phyloP scores from a whole-genome alignment of 2,329 filamentous ascomycete genomes.

The Escovopsis sp. region DNA sequence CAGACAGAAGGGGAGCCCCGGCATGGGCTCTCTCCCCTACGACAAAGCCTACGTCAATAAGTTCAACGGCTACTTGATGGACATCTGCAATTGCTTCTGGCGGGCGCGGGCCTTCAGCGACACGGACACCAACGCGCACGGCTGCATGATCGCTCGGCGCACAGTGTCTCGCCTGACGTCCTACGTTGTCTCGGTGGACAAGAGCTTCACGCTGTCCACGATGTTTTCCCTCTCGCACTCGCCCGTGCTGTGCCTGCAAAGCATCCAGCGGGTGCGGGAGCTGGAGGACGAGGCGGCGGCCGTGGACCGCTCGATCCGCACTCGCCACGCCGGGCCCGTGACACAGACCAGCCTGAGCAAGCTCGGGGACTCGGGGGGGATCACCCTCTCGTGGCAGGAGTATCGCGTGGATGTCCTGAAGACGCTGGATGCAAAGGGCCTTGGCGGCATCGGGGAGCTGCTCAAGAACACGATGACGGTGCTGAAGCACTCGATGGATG shows the following conservation, averaged over 20 bases:
- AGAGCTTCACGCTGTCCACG: slow-evolving; percentile 28
- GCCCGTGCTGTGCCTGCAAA: slow-evolving; percentile 39
- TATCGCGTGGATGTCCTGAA: slow-evolving; percentile 60
- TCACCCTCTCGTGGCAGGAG: slow-evolving; percentile 54
- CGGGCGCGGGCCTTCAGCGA: slow-evolving; percentile 54
- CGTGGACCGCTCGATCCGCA: slow-evolving; percentile 22
- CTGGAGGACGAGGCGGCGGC: slow-evolving; percentile 41
- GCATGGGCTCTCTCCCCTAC: slow-evolving; percentile 28
- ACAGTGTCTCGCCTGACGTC: slow-evolving; percentile 30
- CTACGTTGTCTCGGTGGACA: slow-evolving; percentile 36
- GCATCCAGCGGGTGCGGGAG: slow-evolving; percentile 38
- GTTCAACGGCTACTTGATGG: slow-evolving; percentile 78
- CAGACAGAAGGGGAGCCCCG: slow-evolving; percentile 12
- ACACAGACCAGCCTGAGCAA: slow-evolving; percentile 49
- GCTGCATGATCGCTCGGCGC: slow-evolving; percentile 32
- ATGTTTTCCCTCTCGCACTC: slow-evolving; percentile 46
- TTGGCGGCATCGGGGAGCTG: slow-evolving; percentile 51
- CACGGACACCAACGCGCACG: slow-evolving; percentile 47
- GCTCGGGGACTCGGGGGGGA: slow-evolving; percentile 50
- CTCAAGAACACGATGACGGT: slow-evolving; percentile 75
- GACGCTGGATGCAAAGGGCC: slow-evolving; percentile 48
- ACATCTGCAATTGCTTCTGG: slow-evolving; percentile 76
- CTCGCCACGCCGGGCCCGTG: slow-evolving; percentile 51
- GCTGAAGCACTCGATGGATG: slow-evolving; percentile 37
- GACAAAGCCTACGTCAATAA: slow-evolving; percentile 46